Percentiles rank a stretch among this genome's conserved stretches.
phyloP scores from a whole-genome alignment of 768 basidiomycete genomes.

The Leccinum longicurvipes region DNA sequence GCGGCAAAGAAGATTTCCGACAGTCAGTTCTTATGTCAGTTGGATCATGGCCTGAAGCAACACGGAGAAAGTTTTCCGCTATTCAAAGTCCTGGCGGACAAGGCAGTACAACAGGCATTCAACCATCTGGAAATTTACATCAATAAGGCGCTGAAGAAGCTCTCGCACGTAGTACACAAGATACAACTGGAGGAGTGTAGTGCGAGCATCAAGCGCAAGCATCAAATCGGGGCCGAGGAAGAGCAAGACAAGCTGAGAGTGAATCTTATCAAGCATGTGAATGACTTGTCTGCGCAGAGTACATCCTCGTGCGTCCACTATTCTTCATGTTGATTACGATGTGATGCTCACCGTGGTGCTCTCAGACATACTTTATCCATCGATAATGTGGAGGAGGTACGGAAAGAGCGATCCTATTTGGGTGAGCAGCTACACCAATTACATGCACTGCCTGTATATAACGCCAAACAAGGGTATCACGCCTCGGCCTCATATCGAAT shows the following conservation, averaged over 20 bases:
- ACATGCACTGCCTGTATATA: not conserved
- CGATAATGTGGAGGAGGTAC: not conserved
- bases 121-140: not conserved
- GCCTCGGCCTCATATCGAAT: not conserved
- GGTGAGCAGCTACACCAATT: not conserved
- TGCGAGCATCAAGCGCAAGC: not conserved
- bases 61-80: not conserved
- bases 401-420: not conserved
- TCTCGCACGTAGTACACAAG: constrained; percentile 4
- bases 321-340: not conserved
- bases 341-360: not conserved
- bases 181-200: constrained; percentile 3
- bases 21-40: constrained; percentile 10
- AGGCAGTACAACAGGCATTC: not conserved
- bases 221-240: constrained; percentile 1
- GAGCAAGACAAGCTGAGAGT: constrained; percentile 12
- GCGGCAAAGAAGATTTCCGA: constrained; percentile 7
- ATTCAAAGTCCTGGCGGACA: not conserved
- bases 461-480: not conserved
- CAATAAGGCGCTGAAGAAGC: constrained; percentile 4
- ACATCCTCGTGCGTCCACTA: constrained; percentile 6
- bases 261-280: constrained; percentile 19
- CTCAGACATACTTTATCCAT: constrained; percentile 14
- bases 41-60: constrained; percentile 3
- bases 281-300: constrained; percentile 6